Evolutionary conservation across 345 rosid species (phyloP), one percentile per base, ranked within the genome.

Genomic region (Physaria fendleri): DNA sequence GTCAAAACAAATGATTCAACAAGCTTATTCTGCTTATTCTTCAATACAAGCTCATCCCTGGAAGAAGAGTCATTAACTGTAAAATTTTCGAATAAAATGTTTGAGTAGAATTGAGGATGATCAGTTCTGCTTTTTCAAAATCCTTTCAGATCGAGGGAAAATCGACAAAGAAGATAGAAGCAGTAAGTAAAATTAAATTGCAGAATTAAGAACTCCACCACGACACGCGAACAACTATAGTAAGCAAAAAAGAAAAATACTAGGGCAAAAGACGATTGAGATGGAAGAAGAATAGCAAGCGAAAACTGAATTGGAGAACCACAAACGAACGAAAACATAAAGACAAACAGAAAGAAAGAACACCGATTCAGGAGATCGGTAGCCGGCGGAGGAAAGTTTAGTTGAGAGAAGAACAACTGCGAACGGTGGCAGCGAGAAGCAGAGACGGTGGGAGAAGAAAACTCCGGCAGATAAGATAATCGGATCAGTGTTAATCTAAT

Each of bases 331-430:
- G 17, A 41, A 51, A 63, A 63, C 13, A 5, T 9, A 1, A 10
- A n/a, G n/a, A n/a, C n/a, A n/a, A n/a, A n/a, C n/a, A n/a, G n/a
- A n/a, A n/a, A n/a, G 61, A 39, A 15, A 21, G 22, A 47, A 24
- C 28, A 30, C 38, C 44, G 57, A 51, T 25, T 59, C 55, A 22
- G 17, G 62, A 43, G 66, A 68, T 68, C 67, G 65, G 38, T 14
- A 29, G 44, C 56, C 67, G 48, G 41, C 29, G 43, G 59, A 30
- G 52, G 17, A 57, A 52, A 40, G 3, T 20, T 28, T 22, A 58
- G 51, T 37, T 7, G 21, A 13, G 45, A 32, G 35, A 47, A 52
- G 18, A 64, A 52, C 1, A 41, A 23, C 45, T 43, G 21, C 2
- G 12, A 4, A 20, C 48, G 38, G 33, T 9, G 56, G 43, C 32